Evolutionary conservation across 2,329 filamentous ascomycete genomes (phyloP), one percentile per base, ranked within the genome.

Genomic region (Fusarium ramigenum): DNA sequence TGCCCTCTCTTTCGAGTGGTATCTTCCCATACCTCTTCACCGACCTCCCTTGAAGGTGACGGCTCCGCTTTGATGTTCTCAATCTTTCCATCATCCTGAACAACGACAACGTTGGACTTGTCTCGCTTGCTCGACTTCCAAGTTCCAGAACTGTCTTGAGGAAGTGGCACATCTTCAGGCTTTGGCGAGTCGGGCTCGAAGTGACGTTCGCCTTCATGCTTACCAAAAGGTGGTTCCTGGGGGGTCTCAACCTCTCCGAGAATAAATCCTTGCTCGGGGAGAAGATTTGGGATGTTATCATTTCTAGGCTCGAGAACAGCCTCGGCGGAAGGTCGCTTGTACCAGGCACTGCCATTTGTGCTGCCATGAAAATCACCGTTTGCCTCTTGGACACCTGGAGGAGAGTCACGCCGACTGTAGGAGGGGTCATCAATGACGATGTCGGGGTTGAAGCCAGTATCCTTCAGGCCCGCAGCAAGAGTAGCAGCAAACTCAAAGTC

Each of bases 401-500:
- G 90, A 2, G 91, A 92, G 60, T 89, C 87, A 34, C 92, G 89
- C 57, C 85, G 87, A 72, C 89, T 89, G 76, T 91, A 94, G 3
- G 81, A 83, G 1, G 89, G 88, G 74, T 94, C 87, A 50, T 93
- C 85, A 40, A 92, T 91, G 50, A 94, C 90, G 64, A 94, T 89
- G 44, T 92, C 87, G 9, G 91, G 89, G 76, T 93, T 88, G 71
- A 94, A 94, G 0, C 92, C 92, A 50, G 90, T 88, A n/a, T 90
- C 87, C 77, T 91, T 83, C 54, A 93, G 84, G 4, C 90, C 91
- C 53, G 92, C 93, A 64, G 92, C 91, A 52, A 94, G 82, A 7
- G 88, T 90, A 34, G 92, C 92, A 12, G 91, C 89, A 73, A 94
- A 94, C 58, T 90, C 90, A 14, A 92, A 82, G 74, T 94, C 92